phyloP scores from a whole-genome alignment of 257 asterid species.

The Lycium barbarum region DNA sequence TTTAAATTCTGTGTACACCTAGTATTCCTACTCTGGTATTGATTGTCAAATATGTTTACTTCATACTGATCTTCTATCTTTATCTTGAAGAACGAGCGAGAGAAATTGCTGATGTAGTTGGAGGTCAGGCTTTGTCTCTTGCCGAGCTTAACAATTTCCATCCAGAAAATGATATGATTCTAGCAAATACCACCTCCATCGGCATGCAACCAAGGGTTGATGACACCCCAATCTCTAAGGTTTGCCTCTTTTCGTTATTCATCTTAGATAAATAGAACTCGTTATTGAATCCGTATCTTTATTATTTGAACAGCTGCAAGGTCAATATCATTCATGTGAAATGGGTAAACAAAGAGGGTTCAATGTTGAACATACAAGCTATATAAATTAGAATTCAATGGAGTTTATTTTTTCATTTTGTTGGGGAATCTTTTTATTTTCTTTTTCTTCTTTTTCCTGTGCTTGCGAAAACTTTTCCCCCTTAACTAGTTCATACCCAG shows the following conservation, averaged over 20 bases:
- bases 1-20: neutral
- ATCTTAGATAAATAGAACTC: neutral
- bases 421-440: too few species aligned
- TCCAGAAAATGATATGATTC: constrained; percentile 92
- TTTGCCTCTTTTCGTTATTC: constrained; percentile 38
- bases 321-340: neutral
- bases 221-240: constrained; percentile 91
- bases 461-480: neutral
- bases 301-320: neutral
- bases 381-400: neutral
- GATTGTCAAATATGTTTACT: neutral
- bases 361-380: neutral
- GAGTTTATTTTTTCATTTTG: too few species aligned
- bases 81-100: constrained; percentile 73
- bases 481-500: neutral
- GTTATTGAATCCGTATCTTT: constrained; percentile 1
- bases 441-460: neutral
- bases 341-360: neutral
- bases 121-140: constrained; percentile 83
- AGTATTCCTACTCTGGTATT: neutral
- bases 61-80: constrained; percentile 1
- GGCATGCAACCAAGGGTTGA: constrained; percentile 98
- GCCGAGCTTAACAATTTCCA: constrained; percentile 68
- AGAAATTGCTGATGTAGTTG: constrained; percentile 78
- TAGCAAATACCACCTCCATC: constrained; percentile 92